phyloP scores from a whole-genome alignment of 805 yeast species.

The Metschnikowia lunata region DNA sequence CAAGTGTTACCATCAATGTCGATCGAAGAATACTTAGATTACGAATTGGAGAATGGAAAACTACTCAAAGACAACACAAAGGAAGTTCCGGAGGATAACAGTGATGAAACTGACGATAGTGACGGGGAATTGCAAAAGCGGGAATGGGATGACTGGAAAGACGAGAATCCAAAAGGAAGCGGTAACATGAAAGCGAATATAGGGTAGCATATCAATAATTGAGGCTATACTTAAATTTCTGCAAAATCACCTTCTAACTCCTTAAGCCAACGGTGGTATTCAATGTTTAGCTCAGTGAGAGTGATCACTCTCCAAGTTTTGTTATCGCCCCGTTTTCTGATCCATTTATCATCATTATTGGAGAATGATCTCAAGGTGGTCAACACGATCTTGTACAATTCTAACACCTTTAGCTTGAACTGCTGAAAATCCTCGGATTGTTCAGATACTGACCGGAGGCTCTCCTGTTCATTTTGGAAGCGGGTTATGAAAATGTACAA shows the following conservation, averaged over 20 bases:
- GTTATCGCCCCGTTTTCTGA: slow-evolving; percentile 20
- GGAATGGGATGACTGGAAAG: slow-evolving; percentile 92
- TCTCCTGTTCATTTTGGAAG: slow-evolving; percentile 25
- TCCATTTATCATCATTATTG: slow-evolving; percentile 36
- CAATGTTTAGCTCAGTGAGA: slow-evolving; percentile 27
- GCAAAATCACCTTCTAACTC: slow-evolving; percentile 26
- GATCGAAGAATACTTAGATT: slow-evolving; percentile 84
- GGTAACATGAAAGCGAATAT: slow-evolving; percentile 68
- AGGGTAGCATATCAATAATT: slow-evolving; percentile 21
- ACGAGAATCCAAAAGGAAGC: slow-evolving; percentile 78
- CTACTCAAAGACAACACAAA: slow-evolving; percentile 50
- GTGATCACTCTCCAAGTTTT: slow-evolving; percentile 20
- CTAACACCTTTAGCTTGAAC: slow-evolving; percentile 36
- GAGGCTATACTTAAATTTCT: neutral
- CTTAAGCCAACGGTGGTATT: slow-evolving; percentile 34
- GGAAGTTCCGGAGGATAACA: slow-evolving; percentile 37
- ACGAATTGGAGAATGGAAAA: slow-evolving; percentile 82
- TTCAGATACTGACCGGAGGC: slow-evolving; percentile 12
- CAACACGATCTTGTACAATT: slow-evolving; percentile 38
- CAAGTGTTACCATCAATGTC: slow-evolving; percentile 92
- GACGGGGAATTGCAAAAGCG: slow-evolving; percentile 74
- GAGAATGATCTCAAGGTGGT: slow-evolving; percentile 35
- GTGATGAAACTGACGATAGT: slow-evolving; percentile 55
- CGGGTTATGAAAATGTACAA: slow-evolving; percentile 35
- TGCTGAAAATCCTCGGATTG: slow-evolving; percentile 26